A percentile compares a stretch with the other conserved stretches of the same genome.
Conservation (phyloP, 2,329 filamentous ascomycete species). For the Sporothrix mexicana region DNA sequence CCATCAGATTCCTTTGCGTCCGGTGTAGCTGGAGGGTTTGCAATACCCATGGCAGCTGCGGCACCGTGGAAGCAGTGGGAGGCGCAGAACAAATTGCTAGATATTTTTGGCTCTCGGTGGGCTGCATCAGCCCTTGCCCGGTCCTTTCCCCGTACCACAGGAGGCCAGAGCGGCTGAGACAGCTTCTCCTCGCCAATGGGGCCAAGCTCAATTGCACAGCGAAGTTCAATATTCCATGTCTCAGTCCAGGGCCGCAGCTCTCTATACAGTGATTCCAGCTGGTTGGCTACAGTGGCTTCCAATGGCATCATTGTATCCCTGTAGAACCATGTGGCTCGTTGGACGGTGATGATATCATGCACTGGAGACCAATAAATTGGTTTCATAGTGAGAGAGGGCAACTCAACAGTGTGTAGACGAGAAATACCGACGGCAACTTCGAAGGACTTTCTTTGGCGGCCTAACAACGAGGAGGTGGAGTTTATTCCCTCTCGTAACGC, state of each 20-base stretch:
- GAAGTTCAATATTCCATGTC: constrained; percentile 90
- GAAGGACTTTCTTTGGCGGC: constrained; percentile 37
- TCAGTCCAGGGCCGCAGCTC: constrained; percentile 87
- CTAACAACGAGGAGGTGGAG: background rate
- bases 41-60: constrained; percentile 59
- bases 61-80: constrained; percentile 65
- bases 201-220: constrained; percentile 88
- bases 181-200: constrained; percentile 91
- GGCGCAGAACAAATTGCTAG: constrained; percentile 64
- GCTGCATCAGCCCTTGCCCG: constrained; percentile 43
- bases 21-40: background rate
- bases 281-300: constrained; percentile 84
- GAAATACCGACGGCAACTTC: constrained; percentile 87
- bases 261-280: constrained; percentile 87
- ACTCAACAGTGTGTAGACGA: constrained; percentile 84
- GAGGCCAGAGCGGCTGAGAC: constrained; percentile 80
- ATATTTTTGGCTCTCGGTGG: constrained; percentile 50
- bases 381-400: constrained; percentile 85
- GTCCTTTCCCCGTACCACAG: constrained; percentile 50
- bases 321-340: constrained; percentile 96
- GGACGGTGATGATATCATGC: constrained; percentile 82
- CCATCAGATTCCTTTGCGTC: too few species aligned
- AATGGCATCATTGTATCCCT: constrained; percentile 92
- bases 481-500: constrained; percentile 15
- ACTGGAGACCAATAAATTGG: constrained; percentile 98